Evolutionary conservation across 257 asterid species (phyloP).

Genomic region (Scutellaria galericulata): DNA sequence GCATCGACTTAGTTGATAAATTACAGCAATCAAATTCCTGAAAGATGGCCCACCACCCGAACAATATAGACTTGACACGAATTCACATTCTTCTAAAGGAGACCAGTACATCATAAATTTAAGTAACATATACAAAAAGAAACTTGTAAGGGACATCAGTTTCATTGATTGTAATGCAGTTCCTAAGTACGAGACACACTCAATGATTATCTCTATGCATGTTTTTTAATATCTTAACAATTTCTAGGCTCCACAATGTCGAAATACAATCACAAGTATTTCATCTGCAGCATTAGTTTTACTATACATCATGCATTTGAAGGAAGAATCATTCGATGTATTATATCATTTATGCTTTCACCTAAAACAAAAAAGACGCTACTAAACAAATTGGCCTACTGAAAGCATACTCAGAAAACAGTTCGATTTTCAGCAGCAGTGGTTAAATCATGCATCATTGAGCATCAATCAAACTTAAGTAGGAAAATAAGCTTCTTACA

Average conservation of each 20-base stretch:
- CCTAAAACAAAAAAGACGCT: not conserved
- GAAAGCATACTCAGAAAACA: not conserved
- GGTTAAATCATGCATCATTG: not conserved
- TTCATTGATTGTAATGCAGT: not conserved
- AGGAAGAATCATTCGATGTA: not conserved
- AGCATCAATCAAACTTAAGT: constrained; percentile 15
- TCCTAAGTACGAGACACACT: not conserved
- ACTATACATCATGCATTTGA: not conserved
- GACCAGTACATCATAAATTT: not conserved
- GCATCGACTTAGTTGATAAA: constrained; percentile 9
- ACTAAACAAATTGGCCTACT: not conserved
- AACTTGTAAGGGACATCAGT: not conserved
- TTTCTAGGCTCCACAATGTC: not conserved
- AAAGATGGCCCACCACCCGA: not conserved
- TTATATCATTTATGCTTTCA: not conserved
- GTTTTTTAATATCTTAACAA: not conserved
- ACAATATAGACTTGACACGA: not conserved
- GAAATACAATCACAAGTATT: not conserved
- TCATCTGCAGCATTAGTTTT: constrained; percentile 1
- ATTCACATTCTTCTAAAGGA: not conserved
- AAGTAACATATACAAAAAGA: not conserved
- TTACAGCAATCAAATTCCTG: constrained; percentile 5
- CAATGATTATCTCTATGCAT: not conserved
- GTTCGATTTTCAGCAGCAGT: not conserved
- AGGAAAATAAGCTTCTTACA: not conserved